phyloP scores from a whole-genome alignment of 768 basidiomycete genomes.

The Termitomyces sp. region DNA sequence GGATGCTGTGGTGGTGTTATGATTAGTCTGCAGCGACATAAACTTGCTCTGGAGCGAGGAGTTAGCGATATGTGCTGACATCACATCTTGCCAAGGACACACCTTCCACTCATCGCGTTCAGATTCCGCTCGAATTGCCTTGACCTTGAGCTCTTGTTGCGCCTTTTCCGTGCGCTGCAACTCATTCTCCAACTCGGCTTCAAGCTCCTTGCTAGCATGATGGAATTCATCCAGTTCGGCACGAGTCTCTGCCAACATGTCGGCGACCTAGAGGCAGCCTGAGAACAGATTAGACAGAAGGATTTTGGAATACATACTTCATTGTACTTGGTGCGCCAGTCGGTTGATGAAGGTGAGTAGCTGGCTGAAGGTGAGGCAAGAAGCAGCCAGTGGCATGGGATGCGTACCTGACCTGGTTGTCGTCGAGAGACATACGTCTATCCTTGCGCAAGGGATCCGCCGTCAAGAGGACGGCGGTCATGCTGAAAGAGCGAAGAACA shows the following conservation, averaged over 20 bases:
- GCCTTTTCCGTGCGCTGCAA: conserved; percentile 84
- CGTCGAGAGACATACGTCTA: conserved; percentile 63
- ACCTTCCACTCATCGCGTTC: conserved; percentile 97
- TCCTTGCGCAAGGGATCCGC: conserved; percentile 60
- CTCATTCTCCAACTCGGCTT: conserved; percentile 91
- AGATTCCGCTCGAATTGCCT: conserved; percentile 63
- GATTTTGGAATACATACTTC: conserved; percentile 38
- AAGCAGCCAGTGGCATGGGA: conserved; percentile 12
- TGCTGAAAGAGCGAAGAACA: conserved; percentile 21
- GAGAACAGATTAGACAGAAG: conserved; percentile 4
- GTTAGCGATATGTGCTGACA: conserved; percentile 7
- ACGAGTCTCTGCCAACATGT: conserved; percentile 82
- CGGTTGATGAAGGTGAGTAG: conserved; percentile 52
- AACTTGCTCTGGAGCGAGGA: conserved; percentile 62
- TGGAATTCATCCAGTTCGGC: conserved; percentile 88
- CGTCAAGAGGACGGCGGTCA: conserved; percentile 67
- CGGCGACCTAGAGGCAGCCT: conserved; percentile 49
- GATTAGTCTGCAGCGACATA: conserved; percentile 82
- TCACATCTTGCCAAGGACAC: conserved; percentile 21
- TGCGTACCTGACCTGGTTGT: conserved; percentile 59
- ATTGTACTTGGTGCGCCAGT: conserved; percentile 80
- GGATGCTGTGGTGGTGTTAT: conserved; percentile 88
- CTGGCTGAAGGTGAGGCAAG: conserved; percentile 33
- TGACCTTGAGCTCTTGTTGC: conserved; percentile 76
- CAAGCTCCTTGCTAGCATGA: conserved; percentile 84